Conservation (phyloP, 2,329 filamentous ascomycete species). For the Tolypocladium guangdongense region DNA sequence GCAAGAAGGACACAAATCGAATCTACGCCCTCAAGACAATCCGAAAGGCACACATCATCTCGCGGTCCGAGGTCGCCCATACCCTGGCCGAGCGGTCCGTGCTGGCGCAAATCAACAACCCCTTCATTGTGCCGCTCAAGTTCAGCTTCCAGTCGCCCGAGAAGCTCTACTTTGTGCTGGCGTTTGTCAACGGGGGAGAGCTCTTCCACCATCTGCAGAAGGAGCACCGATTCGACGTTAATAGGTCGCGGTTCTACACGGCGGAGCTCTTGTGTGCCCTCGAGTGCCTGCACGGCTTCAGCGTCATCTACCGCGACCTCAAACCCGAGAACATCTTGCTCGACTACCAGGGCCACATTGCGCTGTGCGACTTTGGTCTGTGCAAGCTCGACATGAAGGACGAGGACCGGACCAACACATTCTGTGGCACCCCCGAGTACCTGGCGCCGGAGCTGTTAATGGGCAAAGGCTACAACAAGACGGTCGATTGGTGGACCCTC, state of each 20-base stretch:
- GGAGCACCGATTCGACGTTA: conserved; percentile 96
- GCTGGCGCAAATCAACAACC: conserved; percentile 97
- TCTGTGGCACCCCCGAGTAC: conserved; percentile 96
- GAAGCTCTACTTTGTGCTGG: conserved; percentile 93
- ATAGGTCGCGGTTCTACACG: conserved; percentile 92
- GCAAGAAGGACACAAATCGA: conserved; percentile 93
- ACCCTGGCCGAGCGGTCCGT: conserved; percentile 96
- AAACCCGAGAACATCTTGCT: conserved; percentile 90
- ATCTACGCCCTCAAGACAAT: conserved; percentile 99
- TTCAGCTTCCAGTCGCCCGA: conserved; percentile 99
- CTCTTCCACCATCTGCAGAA: conserved; percentile 95
- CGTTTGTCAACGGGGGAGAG: conserved; percentile 96
- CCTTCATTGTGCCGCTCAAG: conserved; percentile 96
- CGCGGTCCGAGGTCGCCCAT: conserved; percentile 91
- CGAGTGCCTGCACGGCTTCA: conserved; percentile 95
- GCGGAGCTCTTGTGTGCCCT: conserved; percentile 91
- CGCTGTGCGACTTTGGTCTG: conserved; percentile 92
- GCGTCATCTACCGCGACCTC: conserved; percentile 78
- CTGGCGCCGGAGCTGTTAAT: conserved; percentile 88
- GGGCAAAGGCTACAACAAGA: conserved; percentile 94
- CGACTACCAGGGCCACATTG: conserved; percentile 96
- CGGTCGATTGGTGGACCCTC: conserved; percentile 98
- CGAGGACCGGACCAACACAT: conserved; percentile 95
- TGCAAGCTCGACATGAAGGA: conserved; percentile 99
- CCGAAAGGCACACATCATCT: conserved; percentile 98